Percentiles rank a stretch among this genome's conserved stretches.
phyloP scores from a whole-genome alignment of 2,329 filamentous ascomycete species.

The Cytospora mali region DNA sequence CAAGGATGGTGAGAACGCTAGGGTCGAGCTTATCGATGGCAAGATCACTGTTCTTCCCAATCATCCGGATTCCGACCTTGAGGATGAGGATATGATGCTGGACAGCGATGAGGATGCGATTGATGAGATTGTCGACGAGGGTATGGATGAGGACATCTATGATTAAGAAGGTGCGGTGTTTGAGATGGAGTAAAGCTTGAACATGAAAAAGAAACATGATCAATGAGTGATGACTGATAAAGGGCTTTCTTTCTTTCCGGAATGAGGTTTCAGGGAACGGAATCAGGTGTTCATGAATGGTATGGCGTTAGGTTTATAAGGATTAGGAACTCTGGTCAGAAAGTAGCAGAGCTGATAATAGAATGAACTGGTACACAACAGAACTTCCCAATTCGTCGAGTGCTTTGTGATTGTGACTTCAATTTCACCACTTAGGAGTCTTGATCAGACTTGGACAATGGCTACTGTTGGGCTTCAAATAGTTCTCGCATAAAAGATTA shows the following conservation, averaged over 20 bases:
- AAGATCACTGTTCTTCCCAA: constrained; percentile 83
- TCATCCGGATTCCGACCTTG: constrained; percentile 70
- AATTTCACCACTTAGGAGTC: background rate
- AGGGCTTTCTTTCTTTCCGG: background rate
- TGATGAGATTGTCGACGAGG: constrained; percentile 66
- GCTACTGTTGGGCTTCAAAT: too few species aligned
- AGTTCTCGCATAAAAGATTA: too few species aligned
- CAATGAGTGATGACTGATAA: background rate
- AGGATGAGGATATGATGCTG: constrained; percentile 69
- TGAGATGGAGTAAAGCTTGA: background rate
- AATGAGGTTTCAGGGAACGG: background rate
- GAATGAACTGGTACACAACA: background rate
- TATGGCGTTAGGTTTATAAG: background rate
- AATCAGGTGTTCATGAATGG: background rate
- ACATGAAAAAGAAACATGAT: background rate
- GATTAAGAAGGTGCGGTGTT: constrained; percentile 9
- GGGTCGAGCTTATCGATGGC: constrained; percentile 76
- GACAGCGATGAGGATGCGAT: constrained; percentile 68
- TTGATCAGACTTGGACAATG: too few species aligned
- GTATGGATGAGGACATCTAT: constrained; percentile 59
- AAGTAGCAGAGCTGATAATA: background rate
- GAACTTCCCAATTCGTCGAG: background rate
- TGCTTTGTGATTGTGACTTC: background rate
- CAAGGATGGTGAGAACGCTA: constrained; percentile 80
- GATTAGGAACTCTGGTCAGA: background rate